These are phyloP conservation scores for Leccinum fallax DNA, from an alignment of 1,284 basidiomycete genomes.

Conservation along the genomic window DNA sequence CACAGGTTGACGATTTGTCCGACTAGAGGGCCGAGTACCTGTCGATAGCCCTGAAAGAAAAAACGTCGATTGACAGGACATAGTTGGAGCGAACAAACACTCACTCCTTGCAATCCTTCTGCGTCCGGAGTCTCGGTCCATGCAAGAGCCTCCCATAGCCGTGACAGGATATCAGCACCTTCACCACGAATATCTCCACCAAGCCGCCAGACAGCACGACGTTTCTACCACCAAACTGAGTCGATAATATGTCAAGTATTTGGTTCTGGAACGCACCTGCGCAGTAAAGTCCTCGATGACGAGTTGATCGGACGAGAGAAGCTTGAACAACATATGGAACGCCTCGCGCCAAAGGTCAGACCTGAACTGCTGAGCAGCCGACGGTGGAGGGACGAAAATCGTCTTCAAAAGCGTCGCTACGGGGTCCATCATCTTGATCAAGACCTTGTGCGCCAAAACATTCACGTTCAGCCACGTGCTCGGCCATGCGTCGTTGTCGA, in stretches of 20 bases:
- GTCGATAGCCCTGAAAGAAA: conserved; percentile 72
- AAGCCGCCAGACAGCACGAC: conserved; percentile 93
- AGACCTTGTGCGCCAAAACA: conserved; percentile 85
- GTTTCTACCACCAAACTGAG: conserved; percentile 59
- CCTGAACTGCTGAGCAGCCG: conserved; percentile 72
- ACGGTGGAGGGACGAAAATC: conserved; percentile 78
- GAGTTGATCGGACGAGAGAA: conserved; percentile 88
- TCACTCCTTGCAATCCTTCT: conserved; percentile 63
- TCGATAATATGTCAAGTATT: neutral
- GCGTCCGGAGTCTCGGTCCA: conserved; percentile 66
- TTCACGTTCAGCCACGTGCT: conserved; percentile 92
- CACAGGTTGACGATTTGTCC: conserved; percentile 92
- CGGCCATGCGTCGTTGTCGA: conserved; percentile 90
- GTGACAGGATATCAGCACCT: conserved; percentile 83
- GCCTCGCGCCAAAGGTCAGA: conserved; percentile 80
- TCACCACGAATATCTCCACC: conserved; percentile 94
- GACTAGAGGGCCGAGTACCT: conserved; percentile 82
- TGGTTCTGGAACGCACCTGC: conserved; percentile 55
- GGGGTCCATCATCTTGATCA: conserved; percentile 88
- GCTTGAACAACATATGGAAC: conserved; percentile 80
- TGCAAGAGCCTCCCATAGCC: conserved; percentile 87
- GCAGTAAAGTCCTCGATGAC: conserved; percentile 94
- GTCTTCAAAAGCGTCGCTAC: conserved; percentile 77
- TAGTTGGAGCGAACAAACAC: conserved; percentile 24
- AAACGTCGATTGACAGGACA: conserved; percentile 8